Base-by-base conservation (phyloP, 163 green algal species). In the Volvox carteri region DNA sequence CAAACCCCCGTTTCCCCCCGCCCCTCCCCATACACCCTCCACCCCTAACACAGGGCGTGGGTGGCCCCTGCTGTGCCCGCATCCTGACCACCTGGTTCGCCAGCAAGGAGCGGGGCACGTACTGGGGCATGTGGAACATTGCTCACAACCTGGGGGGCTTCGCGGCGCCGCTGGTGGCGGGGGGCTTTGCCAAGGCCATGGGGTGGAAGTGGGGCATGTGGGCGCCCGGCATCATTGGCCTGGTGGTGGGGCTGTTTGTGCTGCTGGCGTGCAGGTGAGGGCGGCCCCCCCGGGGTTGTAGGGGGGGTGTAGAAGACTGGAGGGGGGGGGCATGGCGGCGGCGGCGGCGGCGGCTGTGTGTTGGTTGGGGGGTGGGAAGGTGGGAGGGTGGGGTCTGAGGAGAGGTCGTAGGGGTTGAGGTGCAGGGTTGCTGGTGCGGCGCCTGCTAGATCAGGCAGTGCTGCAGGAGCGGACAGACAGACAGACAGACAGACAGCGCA, bases 61-160 rank as follows among this genome's bases (percentile, higher is more conserved):
- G 98, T 25, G 97, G 96, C 0, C 97, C 97, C 46, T 97, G 96
- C 91, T 99, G 98, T 93, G 97, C 98, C 1, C 94, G 97, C 84
- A 98, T 99, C 86, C 91, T 99, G 83, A 99, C 98, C 33, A 96
- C 94, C 48, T 99, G 98, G 98, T 99, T 98, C 54, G 90, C 78
- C 58, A 58, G 72, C 72, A 89, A 89, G 86, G 95, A 98, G 94
- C 93, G 96, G 37, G 96, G 96, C 77, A 98, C 96, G 33, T 98
- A 97, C 91, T 98, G 96, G 96, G 95, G 95, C 87, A 98, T 98
- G 96, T 98, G 96, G 97, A 99, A 99, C 93, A 98, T 99, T 90
- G 97, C 97, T 21, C 97, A 99, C 92, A 99, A 99, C 93, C 93
- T 99, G 87, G 98, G 98, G 23, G 98, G 98, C 73, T 99, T 99